Base-by-base conservation (phyloP, 441 rosid genomes). In the Rhodomyrtus psidioides region DNA sequence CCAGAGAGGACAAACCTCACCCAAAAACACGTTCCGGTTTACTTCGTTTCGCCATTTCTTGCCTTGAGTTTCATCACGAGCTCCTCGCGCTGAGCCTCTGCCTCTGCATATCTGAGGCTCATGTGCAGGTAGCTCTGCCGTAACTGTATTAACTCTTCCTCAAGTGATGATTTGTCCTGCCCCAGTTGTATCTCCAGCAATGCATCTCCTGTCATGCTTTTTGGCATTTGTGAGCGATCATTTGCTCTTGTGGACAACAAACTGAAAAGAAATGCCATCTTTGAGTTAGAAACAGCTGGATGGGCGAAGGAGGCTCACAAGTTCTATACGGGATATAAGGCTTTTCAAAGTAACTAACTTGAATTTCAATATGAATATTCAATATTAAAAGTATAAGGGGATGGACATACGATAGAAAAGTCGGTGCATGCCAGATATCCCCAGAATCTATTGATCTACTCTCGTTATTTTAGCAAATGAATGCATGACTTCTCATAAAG, bases 21-120 rank as follows among this genome's bases (percentile, higher is more conserved):
- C 75, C 44, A 10, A 62, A 28, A 9, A 24, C 75, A 30, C 6
- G 4, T 34, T 65, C 76, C 49, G 79, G 79, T 46, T 70, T 39
- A 88, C 44, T 85, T 89, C 81, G 82, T 88, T 89, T 87, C 85
- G 21, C 82, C 90, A 53, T 62, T 88, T 6, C 44, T 86, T 34
- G 93, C 70, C 88, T 89, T 95, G 83, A 92, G 93, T 88, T 92
- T 92, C 87, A 91, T 86, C 83, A 89, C 88, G 12, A 95, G 94
- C 83, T 92, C 91, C 83, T 91, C 94, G 14, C 93, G 88, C 70
- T 94, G 90, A 83, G 93, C 89, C 90, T 93, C 94, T 3, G 91
- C 96, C 88, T 95, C 92, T 0, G 95, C 95, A 42, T 91, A 95
- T 84, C 93, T 92, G 56, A 94, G 93, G 92, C 97, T 95, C 94